These are phyloP conservation scores for Echeveria elegans DNA, from an alignment of 164 flowering plant species.

Conservation along the genomic window DNA sequence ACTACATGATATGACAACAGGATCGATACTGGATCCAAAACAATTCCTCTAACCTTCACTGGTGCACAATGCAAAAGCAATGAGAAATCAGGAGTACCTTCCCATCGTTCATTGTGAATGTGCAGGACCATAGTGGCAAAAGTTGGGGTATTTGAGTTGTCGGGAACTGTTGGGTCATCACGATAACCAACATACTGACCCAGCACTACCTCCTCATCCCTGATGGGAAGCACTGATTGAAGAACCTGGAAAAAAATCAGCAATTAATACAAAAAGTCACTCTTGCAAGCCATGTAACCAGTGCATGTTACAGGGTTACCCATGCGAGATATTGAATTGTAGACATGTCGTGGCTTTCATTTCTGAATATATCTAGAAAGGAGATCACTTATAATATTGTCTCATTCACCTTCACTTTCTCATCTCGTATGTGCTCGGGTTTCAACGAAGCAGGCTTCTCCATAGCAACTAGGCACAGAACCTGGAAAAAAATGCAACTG, in stretches of 20 bases:
- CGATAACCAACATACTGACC: conserved; percentile 93
- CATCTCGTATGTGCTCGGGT: conserved; percentile 94
- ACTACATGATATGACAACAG: no score
- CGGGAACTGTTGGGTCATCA: conserved; percentile 85
- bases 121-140: conserved; percentile 75
- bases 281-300: background rate
- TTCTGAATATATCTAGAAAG: no score
- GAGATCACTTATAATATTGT: no score
- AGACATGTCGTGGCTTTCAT: background rate
- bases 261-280: background rate
- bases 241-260: conserved; percentile 57
- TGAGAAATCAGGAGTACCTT: conserved; percentile 38
- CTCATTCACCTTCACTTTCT: conserved; percentile 79
- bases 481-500: conserved; percentile 25
- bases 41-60: background rate
- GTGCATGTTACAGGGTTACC: background rate
- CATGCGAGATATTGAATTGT: no score
- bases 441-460: conserved; percentile 83
- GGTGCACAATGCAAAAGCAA: background rate
- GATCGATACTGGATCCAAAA: background rate
- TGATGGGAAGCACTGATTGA: conserved; percentile 75
- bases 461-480: conserved; percentile 92
- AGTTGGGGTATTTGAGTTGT: conserved; percentile 86
- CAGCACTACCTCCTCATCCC: conserved; percentile 81
- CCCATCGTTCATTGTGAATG: conserved; percentile 98